phyloP scores from a whole-genome alignment of 1,139 yeast species.

The Zhuliangozyma parablackwelliae region DNA sequence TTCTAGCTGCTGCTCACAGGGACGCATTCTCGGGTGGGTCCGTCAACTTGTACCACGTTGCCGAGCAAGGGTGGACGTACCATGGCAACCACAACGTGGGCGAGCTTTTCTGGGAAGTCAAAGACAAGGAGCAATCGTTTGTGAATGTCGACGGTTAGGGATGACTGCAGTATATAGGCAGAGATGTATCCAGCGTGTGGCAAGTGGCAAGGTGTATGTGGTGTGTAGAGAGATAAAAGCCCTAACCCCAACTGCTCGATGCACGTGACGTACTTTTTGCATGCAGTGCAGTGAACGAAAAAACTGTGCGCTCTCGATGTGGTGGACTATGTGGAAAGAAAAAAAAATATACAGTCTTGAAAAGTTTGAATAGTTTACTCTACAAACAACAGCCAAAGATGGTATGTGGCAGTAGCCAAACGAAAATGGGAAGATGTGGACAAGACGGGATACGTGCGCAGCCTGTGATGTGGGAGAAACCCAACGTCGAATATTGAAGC shows the following conservation, averaged over 20 bases:
- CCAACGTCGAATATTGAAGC: too few species aligned
- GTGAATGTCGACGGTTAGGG: conserved; percentile 83
- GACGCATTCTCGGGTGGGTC: conserved; percentile 99
- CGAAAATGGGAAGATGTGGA: not conserved
- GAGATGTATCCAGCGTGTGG: too few species aligned
- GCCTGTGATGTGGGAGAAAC: too few species aligned
- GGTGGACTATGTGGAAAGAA: too few species aligned
- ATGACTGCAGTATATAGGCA: too few species aligned
- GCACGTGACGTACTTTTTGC: too few species aligned
- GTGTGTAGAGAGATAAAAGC: too few species aligned
- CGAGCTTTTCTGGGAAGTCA: conserved; percentile 86
- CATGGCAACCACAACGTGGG: conserved; percentile 96
- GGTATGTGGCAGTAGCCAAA: conserved; percentile 6
- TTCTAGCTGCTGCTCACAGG: conserved; percentile 96
- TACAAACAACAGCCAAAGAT: conserved; percentile 9
- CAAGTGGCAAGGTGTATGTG: too few species aligned
- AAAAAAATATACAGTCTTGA: conserved; percentile 2
- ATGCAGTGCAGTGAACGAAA: too few species aligned
- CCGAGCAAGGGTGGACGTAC: conserved; percentile 90
- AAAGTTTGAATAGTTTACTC: conserved; percentile 4
- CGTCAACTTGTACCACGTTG: conserved; percentile 85
- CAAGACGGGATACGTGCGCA: not conserved
- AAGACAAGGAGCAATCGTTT: conserved; percentile 83
- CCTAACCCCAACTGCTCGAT: too few species aligned
- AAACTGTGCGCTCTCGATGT: too few species aligned